These are phyloP conservation scores for Eucalyptus pumila DNA, from an alignment of 345 rosid species.

Conservation along the genomic window DNA sequence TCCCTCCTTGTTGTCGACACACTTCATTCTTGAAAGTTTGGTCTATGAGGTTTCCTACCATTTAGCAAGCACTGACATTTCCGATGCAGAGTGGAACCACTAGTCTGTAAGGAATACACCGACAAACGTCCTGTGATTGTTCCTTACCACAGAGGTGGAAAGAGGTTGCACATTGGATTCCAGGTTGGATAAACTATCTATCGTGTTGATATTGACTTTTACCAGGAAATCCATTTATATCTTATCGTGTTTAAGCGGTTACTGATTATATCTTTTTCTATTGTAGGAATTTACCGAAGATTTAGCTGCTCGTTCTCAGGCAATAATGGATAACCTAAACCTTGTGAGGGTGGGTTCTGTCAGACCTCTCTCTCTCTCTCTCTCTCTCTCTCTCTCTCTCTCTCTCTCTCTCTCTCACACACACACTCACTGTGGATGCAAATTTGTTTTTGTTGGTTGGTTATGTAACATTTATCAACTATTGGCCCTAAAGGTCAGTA, in stretches of 20 bases:
- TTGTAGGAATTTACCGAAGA: conserved; percentile 74
- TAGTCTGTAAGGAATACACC: conserved; percentile 74
- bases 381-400: not conserved
- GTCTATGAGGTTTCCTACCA: not conserved
- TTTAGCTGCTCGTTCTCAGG: conserved; percentile 67
- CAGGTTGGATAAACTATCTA: conserved; percentile 29
- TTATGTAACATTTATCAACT: not conserved
- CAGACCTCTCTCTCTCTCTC: not conserved
- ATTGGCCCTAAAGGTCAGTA: not conserved
- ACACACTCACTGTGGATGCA: not conserved
- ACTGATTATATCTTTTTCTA: not conserved
- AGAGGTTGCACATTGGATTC: conserved; percentile 87
- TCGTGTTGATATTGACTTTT: not conserved
- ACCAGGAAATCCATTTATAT: not conserved
- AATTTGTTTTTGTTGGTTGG: not conserved
- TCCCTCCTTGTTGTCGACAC: not conserved
- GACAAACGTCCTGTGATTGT: conserved; percentile 65
- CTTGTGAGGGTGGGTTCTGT: conserved; percentile 39
- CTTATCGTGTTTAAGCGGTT: not conserved
- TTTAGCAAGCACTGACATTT: not conserved
- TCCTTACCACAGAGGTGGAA: conserved; percentile 97
- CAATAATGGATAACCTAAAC: conserved; percentile 40
- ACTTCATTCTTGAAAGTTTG: not conserved
- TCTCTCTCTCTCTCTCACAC: accelerated
- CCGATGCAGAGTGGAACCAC: conserved; percentile 73